Conservation (phyloP, 148 eudicot species). For the Euryodendron excelsum region DNA sequence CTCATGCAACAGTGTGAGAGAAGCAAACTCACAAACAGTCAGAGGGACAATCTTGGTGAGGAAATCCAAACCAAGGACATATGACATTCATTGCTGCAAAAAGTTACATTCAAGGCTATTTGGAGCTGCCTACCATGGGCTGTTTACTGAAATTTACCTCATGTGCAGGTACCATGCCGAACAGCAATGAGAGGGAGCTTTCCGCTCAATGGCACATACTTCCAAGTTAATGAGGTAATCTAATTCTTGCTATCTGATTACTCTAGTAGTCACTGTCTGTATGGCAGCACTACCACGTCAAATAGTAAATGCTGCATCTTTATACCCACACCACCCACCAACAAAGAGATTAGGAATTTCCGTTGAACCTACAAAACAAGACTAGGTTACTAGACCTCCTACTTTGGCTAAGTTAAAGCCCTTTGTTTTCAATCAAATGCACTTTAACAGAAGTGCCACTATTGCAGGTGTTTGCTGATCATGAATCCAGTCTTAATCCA, state of each 20-base stretch:
- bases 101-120: background rate
- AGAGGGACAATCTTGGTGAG: slow-evolving; percentile 71
- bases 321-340: background rate
- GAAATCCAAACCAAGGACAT: background rate
- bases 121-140: too few species aligned
- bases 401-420: background rate
- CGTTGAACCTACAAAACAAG: slow-evolving; percentile 6
- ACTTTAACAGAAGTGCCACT: background rate
- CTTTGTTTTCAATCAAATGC: background rate
- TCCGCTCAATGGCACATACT: slow-evolving; percentile 30
- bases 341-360: background rate
- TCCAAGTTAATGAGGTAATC: slow-evolving; percentile 51
- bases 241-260: slow-evolving; percentile 1
- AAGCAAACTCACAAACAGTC: slow-evolving; percentile 51
- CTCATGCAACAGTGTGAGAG: slow-evolving; percentile 48
- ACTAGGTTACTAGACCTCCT: background rate
- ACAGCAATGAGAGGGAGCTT: slow-evolving; percentile 31
- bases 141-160: slow-evolving; percentile 10
- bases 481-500: slow-evolving; percentile 65
- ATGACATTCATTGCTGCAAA: background rate
- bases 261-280: background rate
- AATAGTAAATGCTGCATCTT: background rate
- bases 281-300: background rate
- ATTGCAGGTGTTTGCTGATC: slow-evolving; percentile 71
- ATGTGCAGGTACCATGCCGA: slow-evolving; percentile 48